phyloP scores from a whole-genome alignment of 257 asterid species.

The Haberlea rhodopensis region DNA sequence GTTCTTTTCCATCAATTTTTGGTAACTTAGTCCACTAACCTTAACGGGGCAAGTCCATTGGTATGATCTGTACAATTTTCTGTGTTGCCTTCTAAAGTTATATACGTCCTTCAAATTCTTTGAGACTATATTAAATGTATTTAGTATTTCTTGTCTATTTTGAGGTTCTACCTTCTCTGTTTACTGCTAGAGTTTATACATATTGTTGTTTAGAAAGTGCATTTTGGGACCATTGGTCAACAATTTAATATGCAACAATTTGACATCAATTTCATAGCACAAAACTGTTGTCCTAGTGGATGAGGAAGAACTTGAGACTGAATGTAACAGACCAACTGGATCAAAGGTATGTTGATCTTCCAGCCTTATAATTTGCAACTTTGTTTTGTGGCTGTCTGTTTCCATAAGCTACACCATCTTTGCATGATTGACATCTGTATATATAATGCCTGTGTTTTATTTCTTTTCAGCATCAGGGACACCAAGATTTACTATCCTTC shows the following conservation, averaged over 20 bases:
- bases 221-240: constrained; percentile 21
- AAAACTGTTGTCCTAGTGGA: constrained; percentile 71
- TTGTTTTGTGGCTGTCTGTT: constrained; percentile 21
- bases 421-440: constrained; percentile 16
- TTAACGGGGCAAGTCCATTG: not conserved
- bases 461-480: constrained; percentile 47
- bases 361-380: constrained; percentile 17
- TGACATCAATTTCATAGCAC: constrained; percentile 39
- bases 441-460: constrained; percentile 29
- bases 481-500: constrained; percentile 74
- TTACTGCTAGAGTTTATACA: constrained; percentile 10
- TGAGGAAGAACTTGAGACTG: constrained; percentile 73
- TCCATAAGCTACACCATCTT: constrained; percentile 15
- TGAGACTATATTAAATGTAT: not conserved
- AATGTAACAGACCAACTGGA: constrained; percentile 32
- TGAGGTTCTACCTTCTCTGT: constrained; percentile 20
- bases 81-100: constrained; percentile 5
- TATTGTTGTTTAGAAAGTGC: constrained; percentile 20
- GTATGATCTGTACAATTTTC: constrained; percentile 12
- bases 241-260: constrained; percentile 12
- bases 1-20: not conserved
- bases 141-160: not conserved
- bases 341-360: constrained; percentile 40
- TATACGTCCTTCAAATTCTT: not conserved
- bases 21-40: not conserved